phyloP scores from a whole-genome alignment of 495 filamentous ascomycete genomes.

The Chaetomium fimeti region DNA sequence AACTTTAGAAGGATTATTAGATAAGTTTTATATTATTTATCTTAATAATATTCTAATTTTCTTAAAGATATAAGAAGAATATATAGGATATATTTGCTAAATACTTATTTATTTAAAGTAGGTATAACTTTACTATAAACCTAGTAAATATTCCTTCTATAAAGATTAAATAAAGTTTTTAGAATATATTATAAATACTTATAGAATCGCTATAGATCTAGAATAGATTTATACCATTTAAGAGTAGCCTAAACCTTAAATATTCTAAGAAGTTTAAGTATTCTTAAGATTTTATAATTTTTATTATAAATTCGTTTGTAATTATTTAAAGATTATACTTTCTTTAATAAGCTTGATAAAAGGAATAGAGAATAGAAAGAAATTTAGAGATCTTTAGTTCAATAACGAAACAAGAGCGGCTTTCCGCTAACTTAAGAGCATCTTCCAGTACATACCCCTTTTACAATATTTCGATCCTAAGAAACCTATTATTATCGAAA shows the following conservation, averaged over 20 bases:
- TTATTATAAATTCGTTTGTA: background rate
- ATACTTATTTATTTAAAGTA: background rate
- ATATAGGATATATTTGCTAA: background rate
- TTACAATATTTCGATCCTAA: background rate
- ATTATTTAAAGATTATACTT: background rate
- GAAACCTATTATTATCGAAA: background rate
- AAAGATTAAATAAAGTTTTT: background rate
- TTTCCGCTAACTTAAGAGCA: background rate
- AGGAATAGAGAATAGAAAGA: background rate
- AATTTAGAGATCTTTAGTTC: background rate
- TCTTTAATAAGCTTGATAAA: background rate
- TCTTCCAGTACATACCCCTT: background rate
- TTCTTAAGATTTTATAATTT: background rate
- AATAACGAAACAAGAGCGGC: background rate
- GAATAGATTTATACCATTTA: background rate
- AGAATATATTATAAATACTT: background rate
- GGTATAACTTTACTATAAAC: background rate
- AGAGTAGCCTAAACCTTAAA: background rate
- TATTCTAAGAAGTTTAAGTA: slow-evolving; percentile 1
- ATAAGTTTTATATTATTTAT: background rate
- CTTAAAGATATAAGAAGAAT: background rate
- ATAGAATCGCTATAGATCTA: background rate
- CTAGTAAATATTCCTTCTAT: background rate
- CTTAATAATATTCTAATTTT: slow-evolving; percentile 8
- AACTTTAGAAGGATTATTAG: background rate